phyloP scores from a whole-genome alignment of 2,329 filamentous ascomycete genomes.

The Metarhizium robertsii region DNA sequence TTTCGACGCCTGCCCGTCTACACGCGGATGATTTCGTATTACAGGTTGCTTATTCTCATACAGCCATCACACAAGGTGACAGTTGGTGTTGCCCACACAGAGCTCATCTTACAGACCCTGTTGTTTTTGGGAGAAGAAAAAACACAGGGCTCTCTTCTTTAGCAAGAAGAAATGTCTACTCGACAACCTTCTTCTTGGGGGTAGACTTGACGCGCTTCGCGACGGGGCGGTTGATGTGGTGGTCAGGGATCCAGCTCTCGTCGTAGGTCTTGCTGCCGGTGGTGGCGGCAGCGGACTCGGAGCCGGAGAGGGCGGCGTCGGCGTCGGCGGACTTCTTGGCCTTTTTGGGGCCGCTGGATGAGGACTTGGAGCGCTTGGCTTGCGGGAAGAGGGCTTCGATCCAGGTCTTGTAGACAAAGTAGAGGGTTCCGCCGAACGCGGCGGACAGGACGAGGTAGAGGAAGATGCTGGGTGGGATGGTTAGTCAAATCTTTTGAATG shows the following conservation, averaged over 20 bases:
- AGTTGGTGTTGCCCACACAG: too few species aligned
- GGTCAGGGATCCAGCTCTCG: slow-evolving; percentile 85
- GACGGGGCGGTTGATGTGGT: slow-evolving; percentile 80
- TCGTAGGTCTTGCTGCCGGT: slow-evolving; percentile 69
- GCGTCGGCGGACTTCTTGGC: slow-evolving; percentile 57
- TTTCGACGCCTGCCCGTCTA: too few species aligned
- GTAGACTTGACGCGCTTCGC: slow-evolving; percentile 57
- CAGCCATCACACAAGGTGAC: too few species aligned
- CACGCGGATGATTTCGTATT: not conserved
- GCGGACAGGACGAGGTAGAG: slow-evolving; percentile 84
- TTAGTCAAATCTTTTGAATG: not conserved
- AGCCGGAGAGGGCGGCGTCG: slow-evolving; percentile 54
- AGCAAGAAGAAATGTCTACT: slow-evolving; percentile 13
- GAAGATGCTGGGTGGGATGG: slow-evolving; percentile 64
- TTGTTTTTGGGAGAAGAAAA: not conserved
- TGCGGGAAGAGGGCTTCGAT: slow-evolving; percentile 93
- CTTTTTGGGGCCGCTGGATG: slow-evolving; percentile 33
- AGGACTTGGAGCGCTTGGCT: slow-evolving; percentile 58
- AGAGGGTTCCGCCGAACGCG: slow-evolving; percentile 69
- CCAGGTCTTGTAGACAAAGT: slow-evolving; percentile 98
- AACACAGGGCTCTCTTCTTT: not conserved
- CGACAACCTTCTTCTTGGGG: slow-evolving; percentile 32
- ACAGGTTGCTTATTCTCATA: not conserved
- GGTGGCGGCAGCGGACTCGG: slow-evolving; percentile 60
- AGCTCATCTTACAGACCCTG: too few species aligned